Evolutionary conservation across 2,329 filamentous ascomycete genomes (phyloP), one percentile per base, ranked within the genome.

Genomic region (Sordariomycetes sp.): DNA sequence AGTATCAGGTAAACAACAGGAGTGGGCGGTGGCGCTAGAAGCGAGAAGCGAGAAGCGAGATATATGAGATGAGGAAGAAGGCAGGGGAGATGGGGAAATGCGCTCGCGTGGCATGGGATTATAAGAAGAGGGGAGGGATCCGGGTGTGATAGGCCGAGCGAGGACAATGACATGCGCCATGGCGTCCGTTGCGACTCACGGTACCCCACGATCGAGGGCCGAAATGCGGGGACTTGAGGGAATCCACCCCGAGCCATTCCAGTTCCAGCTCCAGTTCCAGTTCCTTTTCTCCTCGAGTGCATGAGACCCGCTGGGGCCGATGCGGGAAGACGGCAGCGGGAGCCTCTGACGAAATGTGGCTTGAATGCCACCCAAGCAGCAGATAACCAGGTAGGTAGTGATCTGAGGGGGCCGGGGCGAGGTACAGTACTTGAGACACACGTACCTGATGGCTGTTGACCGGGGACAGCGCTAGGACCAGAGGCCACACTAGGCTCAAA

Each of bases 131-230:
- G 30, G 30, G 19, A 20, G 18, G 32, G 9, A 11, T 12, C 10
- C 18, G 18, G 26, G n/a, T 16, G n/a, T 35, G 26, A 35, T 35
- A 30, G 33, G 31, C 21, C 23, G n/a, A 28, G 19, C 8, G 7
- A 7, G 28, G 8, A 15, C 16, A 14, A 21, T 33, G 31, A 33
- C 31, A 33, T 24, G 21, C 31, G 31, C 31, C 31, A 33, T 25
- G 31, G 14, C 31, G 20, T 25, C 21, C 14, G n/a, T 8, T 8
- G 28, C n/a, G 18, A 16, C n/a, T 24, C 19, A 20, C 24, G 30
- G 12, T 24, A 21, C 21, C 18, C 21, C 21, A 33, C 31, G 31
- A 33, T 26, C n/a, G 7, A 6, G 25, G 7, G 12, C 25, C 7
- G 25, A 27, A 27, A 33, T 33, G 23, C 23, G 31, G 31, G 28